These are phyloP conservation scores for Adansonia rubrostipa DNA, from an alignment of 441 rosid genomes.

Conservation along the genomic window DNA sequence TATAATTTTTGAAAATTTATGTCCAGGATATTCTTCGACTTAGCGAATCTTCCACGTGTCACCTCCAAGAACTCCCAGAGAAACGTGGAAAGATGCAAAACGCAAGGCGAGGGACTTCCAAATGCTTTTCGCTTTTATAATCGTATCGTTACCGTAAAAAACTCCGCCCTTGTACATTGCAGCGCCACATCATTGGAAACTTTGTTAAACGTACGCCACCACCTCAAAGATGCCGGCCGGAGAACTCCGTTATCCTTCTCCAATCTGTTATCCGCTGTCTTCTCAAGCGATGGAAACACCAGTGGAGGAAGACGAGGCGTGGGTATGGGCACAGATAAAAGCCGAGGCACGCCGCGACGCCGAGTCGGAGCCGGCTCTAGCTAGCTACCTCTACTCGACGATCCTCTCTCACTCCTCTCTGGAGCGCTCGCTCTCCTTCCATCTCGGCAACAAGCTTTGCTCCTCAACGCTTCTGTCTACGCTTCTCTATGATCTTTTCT, in stretches of 20 bases:
- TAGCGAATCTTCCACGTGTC: neutral
- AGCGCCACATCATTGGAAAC: neutral
- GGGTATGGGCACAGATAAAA: slow-evolving; percentile 77
- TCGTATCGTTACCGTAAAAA: neutral
- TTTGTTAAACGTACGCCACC: neutral
- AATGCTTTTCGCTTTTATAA: neutral
- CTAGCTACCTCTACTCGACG: slow-evolving; percentile 90
- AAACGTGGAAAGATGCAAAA: neutral
- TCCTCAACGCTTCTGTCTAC: slow-evolving; percentile 92
- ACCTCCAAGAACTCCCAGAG: neutral
- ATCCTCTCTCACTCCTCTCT: slow-evolving; percentile 87
- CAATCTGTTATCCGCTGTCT: slow-evolving; percentile 19
- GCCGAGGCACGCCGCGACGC: slow-evolving; percentile 94
- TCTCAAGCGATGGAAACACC: slow-evolving; percentile 26
- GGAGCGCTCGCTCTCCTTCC: slow-evolving; percentile 82
- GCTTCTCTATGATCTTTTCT: slow-evolving; percentile 83
- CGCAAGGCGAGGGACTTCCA: neutral
- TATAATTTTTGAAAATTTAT: neutral
- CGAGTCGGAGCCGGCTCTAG: slow-evolving; percentile 90
- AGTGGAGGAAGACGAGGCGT: slow-evolving; percentile 47
- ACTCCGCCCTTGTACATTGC: neutral
- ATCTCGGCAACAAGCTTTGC: slow-evolving; percentile 93
- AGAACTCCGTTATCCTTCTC: neutral
- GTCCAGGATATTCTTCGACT: neutral
- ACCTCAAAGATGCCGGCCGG: neutral